These are phyloP conservation scores for Umbelopsis vinacea DNA, from an alignment of 192 early-diverging fungal species.

Conservation along the genomic window DNA sequence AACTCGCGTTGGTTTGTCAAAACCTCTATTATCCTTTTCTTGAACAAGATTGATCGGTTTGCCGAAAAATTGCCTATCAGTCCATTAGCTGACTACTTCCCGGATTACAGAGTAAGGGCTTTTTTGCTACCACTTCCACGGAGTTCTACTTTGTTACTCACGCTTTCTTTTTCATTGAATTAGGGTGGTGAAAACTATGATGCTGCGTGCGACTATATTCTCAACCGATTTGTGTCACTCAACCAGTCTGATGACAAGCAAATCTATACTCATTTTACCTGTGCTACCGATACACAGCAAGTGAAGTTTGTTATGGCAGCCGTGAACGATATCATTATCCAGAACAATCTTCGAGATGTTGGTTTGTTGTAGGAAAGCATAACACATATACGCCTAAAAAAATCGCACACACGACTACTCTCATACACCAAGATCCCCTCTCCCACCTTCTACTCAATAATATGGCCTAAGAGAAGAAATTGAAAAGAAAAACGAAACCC, in stretches of 20 bases:
- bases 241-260: slow-evolving; percentile 83
- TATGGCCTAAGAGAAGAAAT: not conserved
- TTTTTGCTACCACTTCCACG: not conserved
- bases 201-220: slow-evolving; percentile 76
- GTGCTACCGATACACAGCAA: slow-evolving; percentile 85
- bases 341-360: slow-evolving; percentile 78
- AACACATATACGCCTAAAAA: too few species aligned
- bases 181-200: slow-evolving; percentile 74
- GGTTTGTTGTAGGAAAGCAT: slow-evolving; percentile 67
- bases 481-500: too few species aligned
- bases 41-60: slow-evolving; percentile 99
- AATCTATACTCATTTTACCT: slow-evolving; percentile 89
- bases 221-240: slow-evolving; percentile 79
- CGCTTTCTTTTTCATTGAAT: not conserved
- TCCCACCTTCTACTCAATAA: not conserved
- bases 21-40: slow-evolving; percentile 97
- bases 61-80: slow-evolving; percentile 83
- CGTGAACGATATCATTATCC: slow-evolving; percentile 90
- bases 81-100: slow-evolving; percentile 88
- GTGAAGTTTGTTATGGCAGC: slow-evolving; percentile 91
- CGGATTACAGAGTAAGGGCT: slow-evolving; percentile 65
- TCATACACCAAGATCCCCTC: not conserved
- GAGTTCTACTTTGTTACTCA: slow-evolving; percentile 1
- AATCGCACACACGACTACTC: too few species aligned
- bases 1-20: slow-evolving; percentile 97